A percentile compares a stretch with the other conserved stretches of the same genome.
Conservation (phyloP, 768 basidiomycete species). For the Trametes punicea region DNA sequence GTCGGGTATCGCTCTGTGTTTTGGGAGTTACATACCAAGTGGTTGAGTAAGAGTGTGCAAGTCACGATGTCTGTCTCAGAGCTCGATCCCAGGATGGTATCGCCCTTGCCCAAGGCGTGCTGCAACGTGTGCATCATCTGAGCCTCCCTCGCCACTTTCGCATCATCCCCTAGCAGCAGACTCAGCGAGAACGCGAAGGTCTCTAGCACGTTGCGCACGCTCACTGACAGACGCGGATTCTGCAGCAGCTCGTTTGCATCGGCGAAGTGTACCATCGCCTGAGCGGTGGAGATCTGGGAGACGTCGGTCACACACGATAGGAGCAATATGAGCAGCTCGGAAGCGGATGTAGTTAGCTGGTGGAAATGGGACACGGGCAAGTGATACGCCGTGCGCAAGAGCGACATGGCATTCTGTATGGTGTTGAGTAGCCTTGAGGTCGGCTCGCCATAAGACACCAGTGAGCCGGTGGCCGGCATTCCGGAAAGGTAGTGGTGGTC, state of each 20-base stretch:
- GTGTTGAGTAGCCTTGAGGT: conserved; percentile 48
- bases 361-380: conserved; percentile 53
- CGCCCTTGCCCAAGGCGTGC: conserved; percentile 53
- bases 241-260: conserved; percentile 55
- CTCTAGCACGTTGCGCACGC: conserved; percentile 57
- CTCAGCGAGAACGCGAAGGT: conserved; percentile 56
- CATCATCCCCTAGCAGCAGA: conserved; percentile 64
- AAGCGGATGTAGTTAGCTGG: conserved; percentile 53
- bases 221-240: conserved; percentile 47
- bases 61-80: conserved; percentile 66
- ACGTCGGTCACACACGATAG: conserved; percentile 59
- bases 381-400: conserved; percentile 55
- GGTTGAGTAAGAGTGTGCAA: conserved; percentile 56
- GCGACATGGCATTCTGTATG: conserved; percentile 56
- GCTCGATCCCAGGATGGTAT: conserved; percentile 47
- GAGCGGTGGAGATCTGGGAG: conserved; percentile 57
- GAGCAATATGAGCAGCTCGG: conserved; percentile 61
- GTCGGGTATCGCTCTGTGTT: background rate
- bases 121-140: conserved; percentile 68
- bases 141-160: conserved; percentile 64
- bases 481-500: conserved; percentile 62
- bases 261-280: conserved; percentile 46
- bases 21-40: conserved; percentile 45
- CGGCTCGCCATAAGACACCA: conserved; percentile 50
- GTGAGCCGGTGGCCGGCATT: conserved; percentile 48